Evolutionary conservation across 495 filamentous ascomycete genomes (phyloP).

Genomic region (Hypoxylon crocopeplum): DNA sequence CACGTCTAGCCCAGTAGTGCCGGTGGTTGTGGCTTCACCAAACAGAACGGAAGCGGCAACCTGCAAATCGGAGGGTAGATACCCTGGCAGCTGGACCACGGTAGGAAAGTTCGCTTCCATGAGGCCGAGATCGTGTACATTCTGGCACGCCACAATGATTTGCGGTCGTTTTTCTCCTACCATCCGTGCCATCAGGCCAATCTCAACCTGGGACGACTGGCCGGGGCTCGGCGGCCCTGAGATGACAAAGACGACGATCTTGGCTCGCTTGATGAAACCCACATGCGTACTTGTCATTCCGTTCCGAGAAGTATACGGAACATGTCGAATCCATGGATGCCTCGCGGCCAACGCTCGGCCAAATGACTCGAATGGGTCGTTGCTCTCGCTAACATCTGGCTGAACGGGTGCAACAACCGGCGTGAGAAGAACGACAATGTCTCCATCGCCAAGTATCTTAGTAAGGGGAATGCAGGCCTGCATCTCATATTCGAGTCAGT

Average conservation of each 20-base stretch:
- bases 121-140: conserved; percentile 42
- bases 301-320: conserved; percentile 63
- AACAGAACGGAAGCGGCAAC: conserved; percentile 63
- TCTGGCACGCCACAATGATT: conserved; percentile 57
- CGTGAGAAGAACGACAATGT: conserved; percentile 65
- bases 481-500: conserved; percentile 24
- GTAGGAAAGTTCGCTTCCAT: conserved; percentile 53
- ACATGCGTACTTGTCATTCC: conserved; percentile 66
- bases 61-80: conserved; percentile 58
- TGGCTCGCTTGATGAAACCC: conserved; percentile 64
- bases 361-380: conserved; percentile 67
- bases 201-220: conserved; percentile 49
- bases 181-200: conserved; percentile 50
- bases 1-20: conserved; percentile 33
- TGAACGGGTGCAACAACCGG: conserved; percentile 60
- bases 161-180: conserved; percentile 58
- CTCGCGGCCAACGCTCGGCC: conserved; percentile 60
- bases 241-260: conserved; percentile 61
- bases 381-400: conserved; percentile 35
- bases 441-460: conserved; percentile 49
- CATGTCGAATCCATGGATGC: conserved; percentile 64
- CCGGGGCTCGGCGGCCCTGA: conserved; percentile 46
- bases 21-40: conserved; percentile 41
- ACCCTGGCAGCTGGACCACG: conserved; percentile 55
- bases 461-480: conserved; percentile 51